These are phyloP conservation scores for Kurtzmaniella quercitrusa DNA, from an alignment of 1,139 yeast genomes.

Conservation along the genomic window DNA sequence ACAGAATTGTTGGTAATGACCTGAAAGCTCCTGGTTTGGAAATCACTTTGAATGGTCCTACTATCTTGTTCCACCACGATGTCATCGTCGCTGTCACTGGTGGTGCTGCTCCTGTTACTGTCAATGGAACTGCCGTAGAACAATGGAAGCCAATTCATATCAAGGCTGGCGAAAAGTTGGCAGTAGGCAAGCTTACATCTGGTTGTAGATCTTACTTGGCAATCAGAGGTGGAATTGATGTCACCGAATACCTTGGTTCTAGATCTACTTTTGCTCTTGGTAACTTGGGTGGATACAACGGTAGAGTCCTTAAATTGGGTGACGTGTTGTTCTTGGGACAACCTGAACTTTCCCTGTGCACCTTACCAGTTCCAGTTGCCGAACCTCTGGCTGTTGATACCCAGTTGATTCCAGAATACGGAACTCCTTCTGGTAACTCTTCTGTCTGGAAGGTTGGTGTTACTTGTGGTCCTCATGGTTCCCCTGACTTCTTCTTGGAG, in stretches of 20 bases:
- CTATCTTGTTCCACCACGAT: slow-evolving; percentile 76
- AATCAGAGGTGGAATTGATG: slow-evolving; percentile 89
- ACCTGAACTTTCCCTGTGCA: slow-evolving; percentile 62
- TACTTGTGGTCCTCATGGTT: slow-evolving; percentile 95
- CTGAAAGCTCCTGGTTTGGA: slow-evolving; percentile 83
- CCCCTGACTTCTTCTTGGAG: slow-evolving; percentile 87
- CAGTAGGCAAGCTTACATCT: slow-evolving; percentile 70
- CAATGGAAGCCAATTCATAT: slow-evolving; percentile 69
- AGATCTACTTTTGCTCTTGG: slow-evolving; percentile 95
- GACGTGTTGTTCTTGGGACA: slow-evolving; percentile 86
- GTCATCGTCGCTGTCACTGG: slow-evolving; percentile 81
- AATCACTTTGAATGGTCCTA: slow-evolving; percentile 83
- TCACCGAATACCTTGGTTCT: slow-evolving; percentile 91
- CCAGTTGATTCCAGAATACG: slow-evolving; percentile 54
- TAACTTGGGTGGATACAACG: slow-evolving; percentile 90
- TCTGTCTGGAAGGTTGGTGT: slow-evolving; percentile 86
- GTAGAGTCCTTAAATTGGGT: slow-evolving; percentile 85
- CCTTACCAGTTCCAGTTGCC: slow-evolving; percentile 66
- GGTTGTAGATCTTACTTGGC: slow-evolving; percentile 93
- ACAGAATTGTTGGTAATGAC: slow-evolving; percentile 85
- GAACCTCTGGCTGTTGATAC: slow-evolving; percentile 57
- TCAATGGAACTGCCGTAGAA: slow-evolving; percentile 53
- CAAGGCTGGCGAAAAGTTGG: slow-evolving; percentile 69
- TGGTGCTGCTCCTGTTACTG: slow-evolving; percentile 63
- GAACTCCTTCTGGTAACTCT: slow-evolving; percentile 19